These are phyloP conservation scores for Rhytidhysteron rufulum DNA, from an alignment of 2,329 filamentous ascomycete genomes.

Conservation along the genomic window DNA sequence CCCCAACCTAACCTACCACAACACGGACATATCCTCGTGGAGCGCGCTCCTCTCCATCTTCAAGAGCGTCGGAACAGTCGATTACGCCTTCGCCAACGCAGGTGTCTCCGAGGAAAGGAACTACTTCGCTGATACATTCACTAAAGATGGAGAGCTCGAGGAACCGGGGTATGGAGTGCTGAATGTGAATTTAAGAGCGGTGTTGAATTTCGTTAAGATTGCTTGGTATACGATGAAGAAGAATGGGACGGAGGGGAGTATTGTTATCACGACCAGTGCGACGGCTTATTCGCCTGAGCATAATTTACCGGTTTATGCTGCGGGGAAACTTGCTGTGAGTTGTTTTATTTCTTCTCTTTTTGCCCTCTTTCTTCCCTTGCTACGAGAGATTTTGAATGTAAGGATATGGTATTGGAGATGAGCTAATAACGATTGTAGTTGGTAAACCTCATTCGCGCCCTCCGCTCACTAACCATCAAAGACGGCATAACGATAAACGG, in stretches of 20 bases:
- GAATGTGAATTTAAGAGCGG: slow-evolving; percentile 32
- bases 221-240: slow-evolving; percentile 22
- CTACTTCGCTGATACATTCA: slow-evolving; percentile 30
- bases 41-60: slow-evolving; percentile 19
- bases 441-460: no score
- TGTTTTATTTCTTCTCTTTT: no score
- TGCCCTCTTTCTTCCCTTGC: no score
- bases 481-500: no score
- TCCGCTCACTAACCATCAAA: no score
- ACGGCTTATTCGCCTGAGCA: slow-evolving; percentile 38
- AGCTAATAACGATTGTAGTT: no score
- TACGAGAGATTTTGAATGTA: no score
- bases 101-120: slow-evolving; percentile 27
- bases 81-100: slow-evolving; percentile 36
- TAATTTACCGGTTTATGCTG: slow-evolving; percentile 33
- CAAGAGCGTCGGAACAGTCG: slow-evolving; percentile 14
- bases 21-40: no score
- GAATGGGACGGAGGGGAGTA: slow-evolving; percentile 22
- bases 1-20: no score
- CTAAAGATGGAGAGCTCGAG: slow-evolving; percentile 20
- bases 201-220: slow-evolving; percentile 34
- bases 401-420: no score
- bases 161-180: slow-evolving; percentile 27
- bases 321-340: no score
- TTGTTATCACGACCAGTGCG: slow-evolving; percentile 38